Percentiles rank a stretch among this genome's conserved stretches.
These are phyloP conservation scores for Trichoderma gracile DNA, from an alignment of 2,329 filamentous ascomycete species.

Conservation along the genomic window DNA sequence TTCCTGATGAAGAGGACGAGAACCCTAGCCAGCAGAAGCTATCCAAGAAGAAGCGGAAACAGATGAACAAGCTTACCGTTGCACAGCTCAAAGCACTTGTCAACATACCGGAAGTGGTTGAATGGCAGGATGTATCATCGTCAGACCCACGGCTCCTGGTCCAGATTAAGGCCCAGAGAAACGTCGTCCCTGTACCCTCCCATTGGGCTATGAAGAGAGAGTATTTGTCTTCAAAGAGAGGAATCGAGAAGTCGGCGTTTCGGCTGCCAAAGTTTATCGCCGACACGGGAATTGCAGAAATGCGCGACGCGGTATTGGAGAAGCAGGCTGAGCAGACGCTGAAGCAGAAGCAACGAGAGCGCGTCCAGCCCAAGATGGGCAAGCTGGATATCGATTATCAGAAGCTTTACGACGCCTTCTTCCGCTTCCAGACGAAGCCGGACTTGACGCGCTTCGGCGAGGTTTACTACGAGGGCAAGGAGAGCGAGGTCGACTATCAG, in stretches of 20 bases:
- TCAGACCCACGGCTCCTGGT: conserved; percentile 86
- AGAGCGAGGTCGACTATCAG: conserved; percentile 91
- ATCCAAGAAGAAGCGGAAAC: conserved; percentile 94
- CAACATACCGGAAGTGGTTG: conserved; percentile 86
- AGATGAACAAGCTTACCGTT: conserved; percentile 87
- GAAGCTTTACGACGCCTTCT: conserved; percentile 97
- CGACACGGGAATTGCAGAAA: conserved; percentile 95
- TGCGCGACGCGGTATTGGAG: conserved; percentile 94
- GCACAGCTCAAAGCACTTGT: conserved; percentile 94
- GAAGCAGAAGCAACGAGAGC: conserved; percentile 93
- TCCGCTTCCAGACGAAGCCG: conserved; percentile 95
- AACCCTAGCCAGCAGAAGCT: conserved; percentile 65
- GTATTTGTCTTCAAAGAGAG: conserved; percentile 93
- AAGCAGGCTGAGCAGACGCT: conserved; percentile 90
- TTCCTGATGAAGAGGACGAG: conserved; percentile 81
- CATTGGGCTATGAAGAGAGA: conserved; percentile 98
- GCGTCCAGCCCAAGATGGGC: conserved; percentile 93
- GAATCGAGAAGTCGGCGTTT: conserved; percentile 94
- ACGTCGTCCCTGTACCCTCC: conserved; percentile 88
- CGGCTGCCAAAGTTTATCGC: conserved; percentile 93
- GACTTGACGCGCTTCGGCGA: conserved; percentile 92
- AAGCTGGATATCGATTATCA: conserved; percentile 98
- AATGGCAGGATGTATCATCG: conserved; percentile 95
- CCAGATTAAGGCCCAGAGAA: conserved; percentile 91
- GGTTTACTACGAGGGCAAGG: conserved; percentile 99